Base-by-base conservation (phyloP, 2,329 filamentous ascomycete genomes). In the Cryphonectria naterciae region DNA sequence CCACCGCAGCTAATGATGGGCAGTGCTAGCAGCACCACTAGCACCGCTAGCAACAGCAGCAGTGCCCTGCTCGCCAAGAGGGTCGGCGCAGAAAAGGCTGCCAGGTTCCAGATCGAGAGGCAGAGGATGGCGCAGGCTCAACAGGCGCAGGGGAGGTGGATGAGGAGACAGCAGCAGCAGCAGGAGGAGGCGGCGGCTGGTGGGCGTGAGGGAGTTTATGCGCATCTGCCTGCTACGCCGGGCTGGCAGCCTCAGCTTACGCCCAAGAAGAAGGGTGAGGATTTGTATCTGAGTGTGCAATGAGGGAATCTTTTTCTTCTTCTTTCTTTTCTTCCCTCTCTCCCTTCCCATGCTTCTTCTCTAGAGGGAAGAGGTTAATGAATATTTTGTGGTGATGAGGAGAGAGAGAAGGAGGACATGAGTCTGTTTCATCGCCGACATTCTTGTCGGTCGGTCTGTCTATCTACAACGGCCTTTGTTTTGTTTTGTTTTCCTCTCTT, bases 241-340 rank as follows among this genome's bases (percentile, higher is more conserved):
- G 84, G 85, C 1, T 91, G 89, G 89, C 83, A 89, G 74, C 90
- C 90, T 3, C 86, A 85, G 74, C 76, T 93, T 75, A 93, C 91
- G 62, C 91, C 91, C 2, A 90, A 88, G 70, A 82, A 89, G 72
- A 84, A 88, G 65, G 91, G 91, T 0, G 88, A 91, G 37, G 90
- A 93, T 77, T 76, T 93, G 71, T 91, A 87, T 74, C 76, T 89
- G 74, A 86, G 86, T 74, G 86, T 89, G 73, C 83, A 85, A 72
- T 88, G 74, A 78, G 41, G 6, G 22, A n/a, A 37, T 4, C 1
- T 46, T 22, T 22, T 46, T 22, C 7, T 17, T 22, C 2, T 46
- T 22, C 10, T 46, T 6, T 32, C 13, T 46, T 46, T 22, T 17
- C 13, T 15, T 17, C 1, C 15, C 19, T 8, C 43, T 13, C 43